phyloP scores from a whole-genome alignment of 371 early-diverging fungal genomes.

The Synchytrium microbalum region DNA sequence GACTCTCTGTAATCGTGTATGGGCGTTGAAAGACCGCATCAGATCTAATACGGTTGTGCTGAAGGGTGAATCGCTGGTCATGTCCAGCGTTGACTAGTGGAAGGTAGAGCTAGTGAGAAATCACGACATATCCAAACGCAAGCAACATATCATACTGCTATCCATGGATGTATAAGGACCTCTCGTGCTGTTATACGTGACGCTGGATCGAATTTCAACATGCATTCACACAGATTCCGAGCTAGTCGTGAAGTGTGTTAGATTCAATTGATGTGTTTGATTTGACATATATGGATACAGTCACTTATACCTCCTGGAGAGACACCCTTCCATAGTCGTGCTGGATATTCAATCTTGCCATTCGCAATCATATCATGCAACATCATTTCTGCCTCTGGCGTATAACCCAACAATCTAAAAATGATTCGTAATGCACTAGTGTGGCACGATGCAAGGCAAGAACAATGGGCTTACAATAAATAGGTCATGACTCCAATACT shows the following conservation, averaged over 20 bases:
- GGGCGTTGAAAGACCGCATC: slow-evolving; percentile 31
- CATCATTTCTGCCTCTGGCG: slow-evolving; percentile 16
- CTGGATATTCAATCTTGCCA: slow-evolving; percentile 32
- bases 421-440: background rate
- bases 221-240: slow-evolving; percentile 20
- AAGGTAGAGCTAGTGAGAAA: background rate
- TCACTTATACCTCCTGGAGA: slow-evolving; percentile 21
- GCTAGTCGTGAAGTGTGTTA: slow-evolving; percentile 10
- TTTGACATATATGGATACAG: background rate
- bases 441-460: background rate
- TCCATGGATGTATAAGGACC: slow-evolving; percentile 33
- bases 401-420: slow-evolving; percentile 24
- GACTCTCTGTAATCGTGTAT: slow-evolving; percentile 20
- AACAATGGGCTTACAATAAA: slow-evolving; percentile 19
- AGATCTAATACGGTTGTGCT: slow-evolving; percentile 29
- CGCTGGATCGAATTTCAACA: slow-evolving; percentile 33
- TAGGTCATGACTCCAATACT: slow-evolving; percentile 37
- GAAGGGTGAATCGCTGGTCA: background rate
- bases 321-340: slow-evolving; percentile 19
- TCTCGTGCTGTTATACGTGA: slow-evolving; percentile 35
- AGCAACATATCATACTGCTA: slow-evolving; percentile 11
- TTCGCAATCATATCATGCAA: slow-evolving; percentile 25
- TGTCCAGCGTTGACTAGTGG: background rate
- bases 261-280: background rate
- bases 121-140: background rate